A percentile compares a stretch with the other conserved stretches of the same genome.
phyloP scores from a whole-genome alignment of 768 basidiomycete genomes.

The Macrocybe gigantea region DNA sequence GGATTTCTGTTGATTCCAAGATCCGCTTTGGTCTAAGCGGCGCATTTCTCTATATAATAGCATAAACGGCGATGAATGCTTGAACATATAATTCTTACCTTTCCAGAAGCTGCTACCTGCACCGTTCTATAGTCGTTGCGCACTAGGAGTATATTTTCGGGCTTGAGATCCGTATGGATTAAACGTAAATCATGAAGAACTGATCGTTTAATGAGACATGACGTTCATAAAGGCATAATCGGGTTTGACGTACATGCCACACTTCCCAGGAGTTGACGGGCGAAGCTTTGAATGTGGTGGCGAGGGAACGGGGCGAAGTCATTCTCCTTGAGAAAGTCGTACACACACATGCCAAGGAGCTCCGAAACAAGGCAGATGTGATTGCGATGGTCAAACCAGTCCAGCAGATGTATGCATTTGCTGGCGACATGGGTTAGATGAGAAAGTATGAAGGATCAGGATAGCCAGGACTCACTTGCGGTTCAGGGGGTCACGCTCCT shows the following conservation, averaged over 20 bases:
- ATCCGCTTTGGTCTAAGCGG: conserved; percentile 70
- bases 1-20: conserved; percentile 84
- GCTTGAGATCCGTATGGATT: conserved; percentile 98
- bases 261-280: conserved; percentile 83
- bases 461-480: conserved; percentile 58
- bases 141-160: conserved; percentile 96
- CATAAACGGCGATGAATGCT: conserved; percentile 9
- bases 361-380: conserved; percentile 98
- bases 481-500: conserved; percentile 83
- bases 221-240: conserved; percentile 2
- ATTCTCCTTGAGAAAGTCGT: conserved; percentile 98
- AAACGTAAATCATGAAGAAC: conserved; percentile 88
- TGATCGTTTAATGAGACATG: conserved; percentile 23
- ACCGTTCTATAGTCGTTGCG: conserved; percentile 69
- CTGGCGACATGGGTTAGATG: conserved; percentile 35
- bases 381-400: conserved; percentile 95
- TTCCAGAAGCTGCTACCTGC: conserved; percentile 56
- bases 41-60: conserved; percentile 46
- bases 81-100: conserved; percentile 34
- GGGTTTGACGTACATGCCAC: conserved; percentile 74
- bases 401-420: conserved; percentile 94
- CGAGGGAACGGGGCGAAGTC: conserved; percentile 95
- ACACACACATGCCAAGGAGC: conserved; percentile 94
- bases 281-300: conserved; percentile 94
- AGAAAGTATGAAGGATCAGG: conserved; percentile 3